Base-by-base conservation (phyloP, 1,284 basidiomycete genomes). In the Flammula alnicola region DNA sequence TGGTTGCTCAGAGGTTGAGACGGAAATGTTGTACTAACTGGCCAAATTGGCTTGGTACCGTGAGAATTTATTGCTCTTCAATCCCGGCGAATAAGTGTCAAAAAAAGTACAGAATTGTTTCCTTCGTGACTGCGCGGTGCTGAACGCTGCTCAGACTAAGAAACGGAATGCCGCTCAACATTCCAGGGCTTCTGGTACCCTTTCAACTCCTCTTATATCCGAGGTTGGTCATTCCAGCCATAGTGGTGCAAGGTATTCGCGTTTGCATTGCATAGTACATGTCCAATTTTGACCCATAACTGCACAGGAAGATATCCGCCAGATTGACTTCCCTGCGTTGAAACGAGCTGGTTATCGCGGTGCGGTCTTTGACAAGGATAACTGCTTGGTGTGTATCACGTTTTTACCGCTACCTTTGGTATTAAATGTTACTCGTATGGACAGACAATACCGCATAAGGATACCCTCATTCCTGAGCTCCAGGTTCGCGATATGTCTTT, bases 341-440 rank as follows among this genome's bases (percentile, higher is more conserved):
- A 79, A 80, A 52, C 75, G 76, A 47, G 83, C 84, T 12, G 95
- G 95, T 1, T 95, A 93, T 62, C 83, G 86, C 38, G 94, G 89
- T 26, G 88, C 91, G 9, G 86, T 99, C 0, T 89, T 98, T 58
- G 96, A 98, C 80, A 98, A 98, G 73, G 96, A 99, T 68, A 98
- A 99, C 60, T 98, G 96, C 64, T 70, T 98, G 59, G 94, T 93
- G 61, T 43, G 17, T 29, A 19, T 25, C 7, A 38, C 12, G 14
- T 36, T 23, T 44, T 29, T 16, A 30, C 41, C 0, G 17, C 37
- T 31, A 25, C 5, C 14, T 26, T 16, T 31, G n/a, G 39, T 19
- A n/a, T 22, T 43, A 41, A 32, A 19, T 39, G 12, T 41, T 9
- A 16, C 1, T 42, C 7, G 8, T 16, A 19, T 27, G 22, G 6